A percentile compares a stretch with the other conserved stretches of the same genome.
Evolutionary conservation across 768 basidiomycete genomes (phyloP).

Genomic region (Boletales sp.): DNA sequence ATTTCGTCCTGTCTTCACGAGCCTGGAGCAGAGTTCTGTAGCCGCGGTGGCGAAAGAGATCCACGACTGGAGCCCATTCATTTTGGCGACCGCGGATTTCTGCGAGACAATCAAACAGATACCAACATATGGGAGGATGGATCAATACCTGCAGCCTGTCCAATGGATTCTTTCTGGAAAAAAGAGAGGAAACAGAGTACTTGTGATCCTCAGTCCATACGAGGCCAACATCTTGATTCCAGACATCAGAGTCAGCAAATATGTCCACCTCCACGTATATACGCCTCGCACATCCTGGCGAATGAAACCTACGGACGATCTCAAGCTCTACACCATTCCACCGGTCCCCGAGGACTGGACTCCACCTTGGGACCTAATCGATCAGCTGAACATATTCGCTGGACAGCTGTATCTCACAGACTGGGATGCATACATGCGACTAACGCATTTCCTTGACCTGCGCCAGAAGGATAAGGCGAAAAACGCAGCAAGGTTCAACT

Average conservation of each 20-base stretch:
- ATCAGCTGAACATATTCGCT: neutral
- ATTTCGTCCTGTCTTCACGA: neutral
- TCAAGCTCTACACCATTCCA: neutral
- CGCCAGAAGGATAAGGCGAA: too few relatives aligned
- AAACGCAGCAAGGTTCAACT: too few relatives aligned
- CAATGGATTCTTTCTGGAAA: neutral
- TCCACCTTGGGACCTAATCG: neutral
- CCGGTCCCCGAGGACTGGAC: neutral
- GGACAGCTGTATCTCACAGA: neutral
- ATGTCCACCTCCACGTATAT: slow-evolving; percentile 2
- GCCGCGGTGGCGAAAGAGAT: neutral
- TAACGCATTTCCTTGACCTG: neutral
- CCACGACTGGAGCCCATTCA: neutral
- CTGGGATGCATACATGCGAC: neutral
- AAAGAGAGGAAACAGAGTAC: neutral
- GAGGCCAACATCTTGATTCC: neutral
- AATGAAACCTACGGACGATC: neutral
- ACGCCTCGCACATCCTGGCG: neutral
- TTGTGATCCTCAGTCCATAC: neutral
- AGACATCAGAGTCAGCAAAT: neutral
- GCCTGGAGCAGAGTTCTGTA: neutral
- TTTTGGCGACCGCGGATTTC: slow-evolving; percentile 2
- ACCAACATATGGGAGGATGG: neutral
- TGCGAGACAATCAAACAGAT: neutral
- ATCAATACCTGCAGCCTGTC: neutral